phyloP scores from a whole-genome alignment of 805 yeast species.

The Ogataea pignaliae region DNA sequence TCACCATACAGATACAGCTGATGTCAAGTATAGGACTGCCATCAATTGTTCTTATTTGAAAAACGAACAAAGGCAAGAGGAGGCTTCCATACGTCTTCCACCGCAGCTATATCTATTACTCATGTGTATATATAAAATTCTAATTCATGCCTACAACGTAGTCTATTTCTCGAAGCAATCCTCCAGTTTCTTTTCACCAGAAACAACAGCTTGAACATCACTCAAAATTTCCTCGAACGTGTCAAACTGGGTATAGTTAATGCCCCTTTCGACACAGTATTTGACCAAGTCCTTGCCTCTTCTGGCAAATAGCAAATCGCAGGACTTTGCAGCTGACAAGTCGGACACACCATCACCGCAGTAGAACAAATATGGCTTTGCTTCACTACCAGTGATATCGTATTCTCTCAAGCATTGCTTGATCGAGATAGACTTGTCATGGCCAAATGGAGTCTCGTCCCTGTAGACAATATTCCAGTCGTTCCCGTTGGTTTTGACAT shows the following conservation, averaged over 20 bases:
- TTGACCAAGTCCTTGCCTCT: conserved; percentile 85
- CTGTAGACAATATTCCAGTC: conserved; percentile 84
- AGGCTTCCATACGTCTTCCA: no score
- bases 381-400: conserved; percentile 17
- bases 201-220: conserved; percentile 53
- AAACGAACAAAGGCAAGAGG: no score
- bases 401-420: conserved; percentile 38
- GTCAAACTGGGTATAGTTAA: conserved; percentile 82
- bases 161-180: conserved; percentile 28
- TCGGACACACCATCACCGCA: conserved; percentile 99
- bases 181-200: conserved; percentile 33
- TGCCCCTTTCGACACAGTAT: conserved; percentile 73
- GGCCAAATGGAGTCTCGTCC: conserved; percentile 88
- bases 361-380: conserved; percentile 72
- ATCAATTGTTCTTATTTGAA: no score
- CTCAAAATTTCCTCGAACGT: conserved; percentile 68
- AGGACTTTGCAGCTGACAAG: conserved; percentile 90
- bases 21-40: no score
- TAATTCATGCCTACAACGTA: no score
- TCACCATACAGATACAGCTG: no score
- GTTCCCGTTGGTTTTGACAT: conserved; percentile 41
- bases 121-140: no score
- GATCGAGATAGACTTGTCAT: conserved; percentile 86
- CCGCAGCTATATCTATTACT: no score
- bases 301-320: conserved; percentile 90